Conservation (phyloP, 306 rosid species). For the Quercus dentata region DNA sequence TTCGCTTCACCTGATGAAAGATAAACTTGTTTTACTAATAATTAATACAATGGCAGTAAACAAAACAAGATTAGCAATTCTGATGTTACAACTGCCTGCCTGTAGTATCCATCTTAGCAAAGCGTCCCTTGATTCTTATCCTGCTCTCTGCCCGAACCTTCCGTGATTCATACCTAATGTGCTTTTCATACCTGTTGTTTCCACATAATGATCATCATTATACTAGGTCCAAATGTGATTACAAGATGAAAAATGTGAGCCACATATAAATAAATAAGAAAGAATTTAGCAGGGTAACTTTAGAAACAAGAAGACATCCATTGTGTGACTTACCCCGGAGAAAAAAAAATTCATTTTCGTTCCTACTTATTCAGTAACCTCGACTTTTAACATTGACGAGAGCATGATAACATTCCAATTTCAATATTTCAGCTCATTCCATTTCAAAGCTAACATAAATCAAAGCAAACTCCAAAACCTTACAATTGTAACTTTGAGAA, state of each 20-base stretch:
- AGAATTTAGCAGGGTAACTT: neutral
- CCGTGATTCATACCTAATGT: conserved; percentile 78
- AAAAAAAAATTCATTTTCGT: neutral
- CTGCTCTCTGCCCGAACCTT: conserved; percentile 87
- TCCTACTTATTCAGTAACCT: neutral
- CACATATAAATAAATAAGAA: neutral
- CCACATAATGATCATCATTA: conserved; percentile 20
- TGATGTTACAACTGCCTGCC: conserved; percentile 28
- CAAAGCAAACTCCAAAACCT: neutral
- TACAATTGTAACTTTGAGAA: neutral
- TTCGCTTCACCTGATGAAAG: neutral
- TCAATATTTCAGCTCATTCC: neutral
- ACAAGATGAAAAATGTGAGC: neutral
- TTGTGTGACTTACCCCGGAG: too few relatives aligned
- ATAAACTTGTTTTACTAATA: neutral
- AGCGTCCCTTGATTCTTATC: conserved; percentile 76
- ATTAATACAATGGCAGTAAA: conserved; percentile 2
- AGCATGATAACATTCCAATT: neutral
- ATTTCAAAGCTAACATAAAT: neutral
- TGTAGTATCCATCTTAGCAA: conserved; percentile 56
- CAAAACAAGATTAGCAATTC: neutral
- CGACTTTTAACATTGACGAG: neutral
- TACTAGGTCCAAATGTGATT: neutral
- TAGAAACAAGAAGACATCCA: too few relatives aligned
- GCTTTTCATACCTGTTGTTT: conserved; percentile 74